Base-by-base conservation (phyloP, 1,139 yeast species). In the Sugiyamaella grinbergsii region DNA sequence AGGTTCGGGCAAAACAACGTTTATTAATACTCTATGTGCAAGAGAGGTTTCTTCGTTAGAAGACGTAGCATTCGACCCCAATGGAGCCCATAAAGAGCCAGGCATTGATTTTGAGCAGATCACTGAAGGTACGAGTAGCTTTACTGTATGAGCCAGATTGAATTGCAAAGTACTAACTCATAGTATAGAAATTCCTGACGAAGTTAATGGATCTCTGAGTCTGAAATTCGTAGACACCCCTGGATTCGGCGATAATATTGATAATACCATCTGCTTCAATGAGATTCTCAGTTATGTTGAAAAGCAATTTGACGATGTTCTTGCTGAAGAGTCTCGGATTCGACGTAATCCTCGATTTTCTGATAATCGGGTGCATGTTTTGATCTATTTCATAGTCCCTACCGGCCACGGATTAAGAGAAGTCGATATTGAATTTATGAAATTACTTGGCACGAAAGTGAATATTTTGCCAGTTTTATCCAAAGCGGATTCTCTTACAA, bases 301-400 rank as follows among this genome's bases (percentile, higher is more conserved):
- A 65, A 89, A 84, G 66, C 97, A 91, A 69, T 91, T 86, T 68
- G 98, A 93, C 70, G 91, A 89, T 64, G 95, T 93, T 40, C 77
- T 93, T 60, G 86, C 95, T 26, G 98, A 93, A 70, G 98, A 93
- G 69, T 85, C 96, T 36, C 80, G 96, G 56, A 89, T 93, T 62
- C 83, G 88, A 71, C 83, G 98, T 71, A 85, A 85, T 68, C 94
- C 94, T 8, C 70, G 90, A 47, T 85, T 86, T 65, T 78, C 80
- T 47, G 94, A 85, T 68, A 83, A 86, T 48, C 74, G 93, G 55
- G 87, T 85, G 47, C 94, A 85, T 63, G 87, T 77, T 22, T 73
- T 85, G 64, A 70, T 85, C 48, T 86, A 85, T 68, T 82, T 85
- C 62, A 78, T 85, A 56, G 77, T 80, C 36, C 81, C 93, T 37